A percentile compares a stretch with the other conserved stretches of the same genome.
phyloP scores from a whole-genome alignment of 176 grass and related monocot genomes.

The Cocos nucifera region DNA sequence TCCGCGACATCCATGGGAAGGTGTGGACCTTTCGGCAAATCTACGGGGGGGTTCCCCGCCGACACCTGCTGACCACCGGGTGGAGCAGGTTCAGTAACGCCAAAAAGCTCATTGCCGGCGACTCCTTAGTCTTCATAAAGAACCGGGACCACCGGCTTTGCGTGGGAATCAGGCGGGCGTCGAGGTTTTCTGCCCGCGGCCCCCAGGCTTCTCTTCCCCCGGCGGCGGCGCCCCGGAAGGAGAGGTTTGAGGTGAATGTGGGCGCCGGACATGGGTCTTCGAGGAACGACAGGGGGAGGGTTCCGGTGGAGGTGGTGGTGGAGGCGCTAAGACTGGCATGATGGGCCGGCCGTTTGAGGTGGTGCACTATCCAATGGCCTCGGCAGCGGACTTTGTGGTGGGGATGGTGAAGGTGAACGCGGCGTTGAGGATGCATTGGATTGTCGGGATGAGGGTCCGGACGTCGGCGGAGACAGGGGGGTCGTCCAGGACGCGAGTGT shows the following conservation, averaged over 20 bases:
- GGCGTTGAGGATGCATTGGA: background rate
- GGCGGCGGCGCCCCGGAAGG: too few relatives aligned
- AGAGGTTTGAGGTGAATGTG: too few relatives aligned
- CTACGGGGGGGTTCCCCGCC: conserved; percentile 57
- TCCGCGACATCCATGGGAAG: conserved; percentile 23
- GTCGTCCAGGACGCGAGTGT: background rate
- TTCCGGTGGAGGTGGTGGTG: background rate
- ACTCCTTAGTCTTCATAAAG: conserved; percentile 45
- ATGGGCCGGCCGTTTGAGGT: background rate
- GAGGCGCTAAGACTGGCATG: background rate
- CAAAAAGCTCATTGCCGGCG: conserved; percentile 57
- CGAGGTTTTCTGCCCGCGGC: conserved; percentile 11
- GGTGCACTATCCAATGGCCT: background rate
- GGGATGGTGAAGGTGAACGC: background rate
- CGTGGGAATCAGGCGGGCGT: conserved; percentile 29
- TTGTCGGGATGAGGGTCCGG: background rate
- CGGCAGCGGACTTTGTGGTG: background rate
- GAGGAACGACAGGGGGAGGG: background rate
- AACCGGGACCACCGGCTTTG: conserved; percentile 6
- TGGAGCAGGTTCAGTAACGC: conserved; percentile 71
- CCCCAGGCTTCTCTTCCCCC: background rate
- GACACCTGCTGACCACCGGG: conserved; percentile 78
- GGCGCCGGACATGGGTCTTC: background rate
- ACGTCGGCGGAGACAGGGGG: too few relatives aligned
- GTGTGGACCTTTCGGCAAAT: conserved; percentile 55